Conservation (phyloP, 108 stramenopile species). For the Skeletonema costatum region DNA sequence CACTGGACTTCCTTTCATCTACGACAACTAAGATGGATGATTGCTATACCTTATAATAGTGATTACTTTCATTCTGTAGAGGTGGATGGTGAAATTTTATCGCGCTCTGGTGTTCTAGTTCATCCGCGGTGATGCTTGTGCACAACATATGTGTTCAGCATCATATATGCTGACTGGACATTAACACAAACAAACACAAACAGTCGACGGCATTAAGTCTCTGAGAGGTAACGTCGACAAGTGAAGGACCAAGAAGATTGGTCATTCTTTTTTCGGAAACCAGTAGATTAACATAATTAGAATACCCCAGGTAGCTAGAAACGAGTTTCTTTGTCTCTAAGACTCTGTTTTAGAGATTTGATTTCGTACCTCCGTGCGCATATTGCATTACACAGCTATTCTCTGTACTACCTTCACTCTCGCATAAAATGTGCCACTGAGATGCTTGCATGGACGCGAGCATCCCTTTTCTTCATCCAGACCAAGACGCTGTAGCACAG, state of each 20-base stretch:
- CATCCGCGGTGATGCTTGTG: neutral
- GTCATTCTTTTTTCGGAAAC: constrained; percentile 16
- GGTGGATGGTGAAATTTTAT: constrained; percentile 9
- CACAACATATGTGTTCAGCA: neutral
- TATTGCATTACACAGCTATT: too few species aligned
- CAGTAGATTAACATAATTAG: constrained; percentile 18
- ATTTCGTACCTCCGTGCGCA: too few species aligned
- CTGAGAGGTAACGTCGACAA: neutral
- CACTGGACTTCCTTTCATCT: constrained; percentile 68
- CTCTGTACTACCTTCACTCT: too few species aligned
- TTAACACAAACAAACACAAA: neutral
- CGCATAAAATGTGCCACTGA: too few species aligned
- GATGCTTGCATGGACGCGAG: too few species aligned
- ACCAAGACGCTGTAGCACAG: too few species aligned
- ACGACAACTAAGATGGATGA: constrained; percentile 45
- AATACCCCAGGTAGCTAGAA: constrained; percentile 3
- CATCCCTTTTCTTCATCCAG: too few species aligned
- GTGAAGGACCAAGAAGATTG: constrained; percentile 1
- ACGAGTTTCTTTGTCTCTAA: neutral
- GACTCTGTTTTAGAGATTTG: too few species aligned
- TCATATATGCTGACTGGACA: neutral
- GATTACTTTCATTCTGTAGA: neutral
- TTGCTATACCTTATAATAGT: constrained; percentile 11
- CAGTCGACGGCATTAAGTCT: constrained; percentile 4
- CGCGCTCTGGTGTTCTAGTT: constrained; percentile 13